These are phyloP conservation scores for Daedalea quercina DNA, from an alignment of 768 basidiomycete species.

Conservation along the genomic window DNA sequence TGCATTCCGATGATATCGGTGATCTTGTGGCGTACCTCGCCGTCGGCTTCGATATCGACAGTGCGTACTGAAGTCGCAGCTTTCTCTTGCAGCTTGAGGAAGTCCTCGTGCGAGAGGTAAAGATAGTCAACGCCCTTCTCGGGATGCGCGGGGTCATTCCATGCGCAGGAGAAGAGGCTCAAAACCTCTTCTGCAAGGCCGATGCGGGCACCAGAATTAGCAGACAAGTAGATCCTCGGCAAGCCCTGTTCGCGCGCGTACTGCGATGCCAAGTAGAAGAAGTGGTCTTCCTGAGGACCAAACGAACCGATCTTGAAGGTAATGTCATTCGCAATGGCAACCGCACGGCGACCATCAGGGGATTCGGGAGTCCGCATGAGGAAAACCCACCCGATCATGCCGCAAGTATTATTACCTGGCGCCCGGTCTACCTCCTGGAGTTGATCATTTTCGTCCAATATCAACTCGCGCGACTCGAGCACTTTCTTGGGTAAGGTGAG, in stretches of 20 bases:
- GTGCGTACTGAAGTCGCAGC: slow-evolving; percentile 73
- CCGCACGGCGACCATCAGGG: slow-evolving; percentile 78
- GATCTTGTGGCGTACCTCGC: slow-evolving; percentile 88
- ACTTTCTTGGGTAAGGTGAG: slow-evolving; percentile 71
- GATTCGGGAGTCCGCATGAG: slow-evolving; percentile 89
- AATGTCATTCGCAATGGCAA: slow-evolving; percentile 96
- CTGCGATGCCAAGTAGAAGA: slow-evolving; percentile 92
- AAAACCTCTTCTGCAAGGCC: slow-evolving; percentile 92
- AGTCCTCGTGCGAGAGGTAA: slow-evolving; percentile 91
- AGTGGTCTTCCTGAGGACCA: slow-evolving; percentile 91
- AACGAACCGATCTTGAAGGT: slow-evolving; percentile 99
- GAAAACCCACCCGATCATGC: slow-evolving; percentile 99
- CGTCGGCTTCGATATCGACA: slow-evolving; percentile 76
- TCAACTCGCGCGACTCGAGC: slow-evolving; percentile 82
- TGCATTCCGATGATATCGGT: slow-evolving; percentile 97
- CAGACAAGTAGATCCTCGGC: slow-evolving; percentile 95
- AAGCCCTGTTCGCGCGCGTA: slow-evolving; percentile 85
- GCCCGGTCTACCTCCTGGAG: slow-evolving; percentile 87
- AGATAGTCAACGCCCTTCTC: slow-evolving; percentile 97
- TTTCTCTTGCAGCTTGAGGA: slow-evolving; percentile 84
- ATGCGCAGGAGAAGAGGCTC: slow-evolving; percentile 83
- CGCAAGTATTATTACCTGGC: slow-evolving; percentile 90
- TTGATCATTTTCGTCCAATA: slow-evolving; percentile 89
- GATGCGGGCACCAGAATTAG: slow-evolving; percentile 97
- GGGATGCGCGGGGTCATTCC: slow-evolving; percentile 74